phyloP scores from a whole-genome alignment of 305 asterid genomes.

The Solanum hybrid region DNA sequence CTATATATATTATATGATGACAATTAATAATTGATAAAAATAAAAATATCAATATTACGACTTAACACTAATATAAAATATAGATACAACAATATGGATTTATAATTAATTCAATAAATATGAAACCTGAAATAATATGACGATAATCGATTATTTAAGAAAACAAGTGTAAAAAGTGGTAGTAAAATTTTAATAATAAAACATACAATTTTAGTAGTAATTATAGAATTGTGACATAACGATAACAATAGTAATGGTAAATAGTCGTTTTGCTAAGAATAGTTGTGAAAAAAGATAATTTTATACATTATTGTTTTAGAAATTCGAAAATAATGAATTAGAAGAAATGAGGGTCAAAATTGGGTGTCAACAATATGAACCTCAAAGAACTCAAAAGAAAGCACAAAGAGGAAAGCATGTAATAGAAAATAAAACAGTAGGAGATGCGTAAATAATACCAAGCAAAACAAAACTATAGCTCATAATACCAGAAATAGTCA shows the following conservation, averaged over 20 bases:
- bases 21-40: too few relatives aligned
- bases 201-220: background rate
- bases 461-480: background rate
- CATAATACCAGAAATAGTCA: background rate
- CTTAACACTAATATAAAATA: background rate
- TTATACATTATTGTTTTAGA: too few relatives aligned
- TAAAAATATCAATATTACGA: background rate
- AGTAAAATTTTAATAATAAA: background rate
- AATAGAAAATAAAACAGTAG: background rate
- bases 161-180: too few relatives aligned
- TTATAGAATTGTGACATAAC: background rate
- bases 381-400: background rate
- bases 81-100: background rate
- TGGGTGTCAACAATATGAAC: too few relatives aligned
- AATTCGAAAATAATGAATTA: too few relatives aligned
- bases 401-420: background rate
- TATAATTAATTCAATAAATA: too few relatives aligned
- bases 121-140: background rate
- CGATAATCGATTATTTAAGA: too few relatives aligned
- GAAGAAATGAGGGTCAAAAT: too few relatives aligned
- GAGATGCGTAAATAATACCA: background rate
- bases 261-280: too few relatives aligned
- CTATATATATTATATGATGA: too few relatives aligned
- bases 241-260: too few relatives aligned
- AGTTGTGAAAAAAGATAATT: too few relatives aligned